These are phyloP conservation scores for Fusarium beomiforme DNA, from an alignment of 2,329 filamentous ascomycete species.

Conservation along the genomic window DNA sequence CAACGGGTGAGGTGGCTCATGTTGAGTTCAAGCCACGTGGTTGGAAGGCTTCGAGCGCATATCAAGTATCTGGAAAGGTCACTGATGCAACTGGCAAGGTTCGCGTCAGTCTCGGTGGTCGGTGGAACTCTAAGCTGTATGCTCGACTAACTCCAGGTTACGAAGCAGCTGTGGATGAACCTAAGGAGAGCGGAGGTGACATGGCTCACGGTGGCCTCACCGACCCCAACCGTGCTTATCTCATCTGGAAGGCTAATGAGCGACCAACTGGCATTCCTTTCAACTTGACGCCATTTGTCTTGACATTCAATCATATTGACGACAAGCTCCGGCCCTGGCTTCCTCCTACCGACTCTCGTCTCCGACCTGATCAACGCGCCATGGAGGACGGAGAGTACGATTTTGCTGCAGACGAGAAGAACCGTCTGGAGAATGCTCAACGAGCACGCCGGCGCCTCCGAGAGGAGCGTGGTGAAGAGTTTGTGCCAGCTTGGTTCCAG, in stretches of 20 bases:
- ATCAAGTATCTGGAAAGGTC: conserved; percentile 87
- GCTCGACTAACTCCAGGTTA: conserved; percentile 92
- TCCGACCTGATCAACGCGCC: conserved; percentile 92
- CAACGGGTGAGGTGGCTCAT: conserved; percentile 87
- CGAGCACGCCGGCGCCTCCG: conserved; percentile 76
- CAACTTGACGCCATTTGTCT: conserved; percentile 94
- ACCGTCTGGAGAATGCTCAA: conserved; percentile 91
- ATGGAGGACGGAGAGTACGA: conserved; percentile 99
- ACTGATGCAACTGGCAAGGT: conserved; percentile 82
- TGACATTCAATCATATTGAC: conserved; percentile 92
- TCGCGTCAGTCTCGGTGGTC: conserved; percentile 88
- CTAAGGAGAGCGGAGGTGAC: conserved; percentile 50
- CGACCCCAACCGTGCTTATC: conserved; percentile 80
- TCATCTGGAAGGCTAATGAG: conserved; percentile 90
- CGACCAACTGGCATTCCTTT: conserved; percentile 90
- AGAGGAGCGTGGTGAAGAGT: conserved; percentile 83
- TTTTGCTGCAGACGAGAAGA: conserved; percentile 92
- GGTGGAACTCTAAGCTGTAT: conserved; percentile 98
- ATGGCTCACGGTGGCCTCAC: conserved; percentile 62
- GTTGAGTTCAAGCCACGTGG: conserved; percentile 95
- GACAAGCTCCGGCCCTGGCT: conserved; percentile 81
- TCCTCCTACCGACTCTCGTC: conserved; percentile 91
- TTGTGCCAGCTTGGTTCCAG: conserved; percentile 84
- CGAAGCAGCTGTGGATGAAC: conserved; percentile 75
- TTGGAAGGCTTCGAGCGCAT: conserved; percentile 94